A percentile compares a stretch with the other conserved stretches of the same genome.
phyloP scores from a whole-genome alignment of 768 basidiomycete species.

The Pleurotus giganteus region DNA sequence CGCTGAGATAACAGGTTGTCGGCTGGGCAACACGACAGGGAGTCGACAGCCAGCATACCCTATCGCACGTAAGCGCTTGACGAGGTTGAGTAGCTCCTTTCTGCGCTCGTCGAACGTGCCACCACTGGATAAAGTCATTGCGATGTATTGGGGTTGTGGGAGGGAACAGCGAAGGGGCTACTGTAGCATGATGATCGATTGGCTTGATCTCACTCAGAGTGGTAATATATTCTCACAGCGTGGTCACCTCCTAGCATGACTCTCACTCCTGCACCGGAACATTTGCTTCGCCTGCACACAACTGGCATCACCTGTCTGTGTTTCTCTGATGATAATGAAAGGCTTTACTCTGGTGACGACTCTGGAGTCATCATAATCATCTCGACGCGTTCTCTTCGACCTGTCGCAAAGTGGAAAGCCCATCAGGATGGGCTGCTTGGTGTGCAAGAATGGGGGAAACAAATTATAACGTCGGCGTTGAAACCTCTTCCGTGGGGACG shows the following conservation, averaged over 20 bases:
- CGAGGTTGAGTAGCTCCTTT: slow-evolving; percentile 27
- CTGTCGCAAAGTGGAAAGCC: slow-evolving; percentile 72
- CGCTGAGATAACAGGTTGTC: slow-evolving; percentile 19
- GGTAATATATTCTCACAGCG: background rate
- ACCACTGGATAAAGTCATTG: background rate
- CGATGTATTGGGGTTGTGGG: too few relatives aligned
- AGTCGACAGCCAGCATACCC: slow-evolving; percentile 25
- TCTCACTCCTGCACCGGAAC: slow-evolving; percentile 57
- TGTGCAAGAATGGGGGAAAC: slow-evolving; percentile 67
- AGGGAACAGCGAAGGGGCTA: too few relatives aligned
- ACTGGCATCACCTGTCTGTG: slow-evolving; percentile 57
- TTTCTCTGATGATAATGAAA: slow-evolving; percentile 70
- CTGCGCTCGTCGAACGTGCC: slow-evolving; percentile 29
- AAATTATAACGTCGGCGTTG: slow-evolving; percentile 72
- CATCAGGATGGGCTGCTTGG: slow-evolving; percentile 79
- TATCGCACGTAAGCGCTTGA: slow-evolving; percentile 31
- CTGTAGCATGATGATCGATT: too few relatives aligned
- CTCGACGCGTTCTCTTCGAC: slow-evolving; percentile 73
- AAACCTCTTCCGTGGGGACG: background rate
- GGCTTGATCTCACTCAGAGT: too few relatives aligned
- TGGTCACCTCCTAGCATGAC: background rate
- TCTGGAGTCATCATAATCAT: slow-evolving; percentile 77
- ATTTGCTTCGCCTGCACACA: slow-evolving; percentile 73
- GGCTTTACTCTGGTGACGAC: slow-evolving; percentile 85
- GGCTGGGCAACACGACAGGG: background rate